Conservation (phyloP, 169 alveolate genomes). For the Plasmodium ovale region DNA sequence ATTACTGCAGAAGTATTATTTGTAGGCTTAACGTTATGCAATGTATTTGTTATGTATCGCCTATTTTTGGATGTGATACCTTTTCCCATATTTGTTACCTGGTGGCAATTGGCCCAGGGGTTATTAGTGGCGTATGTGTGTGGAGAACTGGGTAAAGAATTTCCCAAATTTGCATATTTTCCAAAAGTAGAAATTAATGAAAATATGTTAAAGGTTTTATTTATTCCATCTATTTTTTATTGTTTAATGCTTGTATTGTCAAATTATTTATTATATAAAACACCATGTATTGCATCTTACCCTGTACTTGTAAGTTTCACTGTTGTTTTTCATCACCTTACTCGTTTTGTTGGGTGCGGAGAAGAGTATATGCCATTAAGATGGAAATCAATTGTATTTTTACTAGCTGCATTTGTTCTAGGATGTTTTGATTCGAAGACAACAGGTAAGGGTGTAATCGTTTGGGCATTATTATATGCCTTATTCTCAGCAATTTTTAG, state of each 20-base stretch:
- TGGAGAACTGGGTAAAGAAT: conserved; percentile 91
- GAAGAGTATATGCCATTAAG: conserved; percentile 93
- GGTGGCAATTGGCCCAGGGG: conserved; percentile 95
- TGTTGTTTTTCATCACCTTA: conserved; percentile 94
- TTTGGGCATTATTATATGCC: conserved; percentile 91
- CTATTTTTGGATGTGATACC: conserved; percentile 92
- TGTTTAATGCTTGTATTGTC: conserved; percentile 92
- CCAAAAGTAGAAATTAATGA: conserved; percentile 88
- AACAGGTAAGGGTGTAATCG: conserved; percentile 90
- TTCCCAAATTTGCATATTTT: conserved; percentile 90
- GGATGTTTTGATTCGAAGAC: conserved; percentile 92
- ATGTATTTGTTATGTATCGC: conserved; percentile 93
- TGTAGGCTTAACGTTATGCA: conserved; percentile 90
- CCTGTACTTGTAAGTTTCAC: conserved; percentile 94
- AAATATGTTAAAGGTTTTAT: conserved; percentile 85
- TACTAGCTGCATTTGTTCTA: conserved; percentile 90
- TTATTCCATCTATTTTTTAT: conserved; percentile 91
- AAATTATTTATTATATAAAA: conserved; percentile 89
- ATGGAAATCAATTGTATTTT: conserved; percentile 91
- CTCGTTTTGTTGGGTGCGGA: conserved; percentile 94
- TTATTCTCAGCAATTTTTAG: conserved; percentile 92
- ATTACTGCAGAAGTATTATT: conserved; percentile 90
- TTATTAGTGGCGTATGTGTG: conserved; percentile 92
- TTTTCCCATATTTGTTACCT: conserved; percentile 92
- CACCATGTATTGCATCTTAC: conserved; percentile 93